phyloP scores from a whole-genome alignment of 23 red algal genomes.

The Gracilaria vermiculophylla region DNA sequence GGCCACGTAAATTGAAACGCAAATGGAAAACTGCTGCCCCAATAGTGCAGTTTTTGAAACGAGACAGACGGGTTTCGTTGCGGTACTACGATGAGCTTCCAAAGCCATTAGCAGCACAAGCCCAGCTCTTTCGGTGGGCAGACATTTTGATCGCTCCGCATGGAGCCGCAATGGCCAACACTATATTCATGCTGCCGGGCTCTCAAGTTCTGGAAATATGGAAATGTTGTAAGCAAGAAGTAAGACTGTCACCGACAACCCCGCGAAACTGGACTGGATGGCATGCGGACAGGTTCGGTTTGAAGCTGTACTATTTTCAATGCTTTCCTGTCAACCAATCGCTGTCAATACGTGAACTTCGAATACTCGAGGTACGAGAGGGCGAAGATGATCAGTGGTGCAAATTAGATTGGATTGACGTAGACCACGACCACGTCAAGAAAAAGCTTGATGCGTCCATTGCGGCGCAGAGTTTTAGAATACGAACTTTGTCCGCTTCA shows the following conservation, averaged over 20 bases:
- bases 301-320: neutral
- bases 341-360: neutral
- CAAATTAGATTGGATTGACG: neutral
- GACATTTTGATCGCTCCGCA: slow-evolving; percentile 41
- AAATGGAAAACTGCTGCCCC: neutral
- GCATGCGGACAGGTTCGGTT: neutral
- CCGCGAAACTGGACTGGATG: slow-evolving; percentile 5
- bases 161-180: slow-evolving; percentile 43
- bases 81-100: neutral
- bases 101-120: slow-evolving; percentile 1
- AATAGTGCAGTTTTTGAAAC: neutral
- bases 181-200: neutral
- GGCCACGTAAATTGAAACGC: neutral
- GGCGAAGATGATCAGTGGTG: neutral
- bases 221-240: slow-evolving; percentile 32
- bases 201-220: slow-evolving; percentile 23
- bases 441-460: neutral
- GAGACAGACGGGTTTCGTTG: neutral
- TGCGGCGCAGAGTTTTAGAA: neutral
- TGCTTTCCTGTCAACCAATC: neutral
- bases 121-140: neutral
- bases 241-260: neutral
- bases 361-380: neutral
- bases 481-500: neutral
- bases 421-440: neutral